Conservation (phyloP, 306 rosid genomes). For the Leucaena leucocephala region DNA sequence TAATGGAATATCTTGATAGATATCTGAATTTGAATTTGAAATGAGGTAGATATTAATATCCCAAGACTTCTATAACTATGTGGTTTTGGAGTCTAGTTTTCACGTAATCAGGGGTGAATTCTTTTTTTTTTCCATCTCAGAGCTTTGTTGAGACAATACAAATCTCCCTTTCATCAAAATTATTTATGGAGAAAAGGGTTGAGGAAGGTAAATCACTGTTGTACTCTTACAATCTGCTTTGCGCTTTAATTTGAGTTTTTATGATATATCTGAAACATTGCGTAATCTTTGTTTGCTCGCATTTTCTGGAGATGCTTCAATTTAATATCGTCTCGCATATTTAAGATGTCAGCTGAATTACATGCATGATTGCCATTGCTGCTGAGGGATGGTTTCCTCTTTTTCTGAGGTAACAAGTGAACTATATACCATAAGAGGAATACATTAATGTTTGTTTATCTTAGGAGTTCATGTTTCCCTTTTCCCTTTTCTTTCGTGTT, state of each 20-base stretch:
- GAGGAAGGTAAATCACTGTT: conserved; percentile 92
- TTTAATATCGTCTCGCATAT: conserved; percentile 34
- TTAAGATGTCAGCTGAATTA: conserved; percentile 63
- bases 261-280: conserved; percentile 52
- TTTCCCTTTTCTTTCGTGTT: conserved; percentile 29
- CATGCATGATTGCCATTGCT: conserved; percentile 72
- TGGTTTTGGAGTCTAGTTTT: conserved; percentile 64
- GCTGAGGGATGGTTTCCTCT: conserved; percentile 72
- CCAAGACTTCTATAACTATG: conserved; percentile 67
- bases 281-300: conserved; percentile 45
- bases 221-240: conserved; percentile 50
- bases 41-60: conserved; percentile 89
- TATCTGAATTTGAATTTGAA: conserved; percentile 77
- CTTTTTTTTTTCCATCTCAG: conserved; percentile 76
- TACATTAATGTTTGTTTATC: conserved; percentile 47
- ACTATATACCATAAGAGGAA: conserved; percentile 41
- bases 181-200: conserved; percentile 75
- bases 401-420: conserved; percentile 86
- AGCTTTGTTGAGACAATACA: conserved; percentile 86
- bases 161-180: conserved; percentile 86
- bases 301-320: conserved; percentile 50
- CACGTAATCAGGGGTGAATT: conserved; percentile 74
- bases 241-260: conserved; percentile 45
- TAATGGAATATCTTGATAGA: conserved; percentile 68
- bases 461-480: conserved; percentile 31